Percentiles rank a stretch among this genome's conserved stretches.
Conservation (phyloP, 257 asterid species). For the Solanum rostratum region DNA sequence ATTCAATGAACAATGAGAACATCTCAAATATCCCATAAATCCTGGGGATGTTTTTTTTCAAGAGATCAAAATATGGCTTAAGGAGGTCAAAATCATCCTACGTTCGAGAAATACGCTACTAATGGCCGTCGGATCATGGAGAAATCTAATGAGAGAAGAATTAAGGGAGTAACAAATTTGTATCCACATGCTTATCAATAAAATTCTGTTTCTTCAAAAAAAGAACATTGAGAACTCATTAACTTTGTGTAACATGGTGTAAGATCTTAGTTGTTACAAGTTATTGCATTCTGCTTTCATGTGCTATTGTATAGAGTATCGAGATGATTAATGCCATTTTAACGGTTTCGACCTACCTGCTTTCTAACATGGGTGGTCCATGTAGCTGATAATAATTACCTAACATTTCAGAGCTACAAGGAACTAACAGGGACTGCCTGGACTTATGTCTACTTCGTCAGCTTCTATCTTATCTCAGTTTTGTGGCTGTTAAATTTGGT, state of each 20-base stretch:
- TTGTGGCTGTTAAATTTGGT: conserved; percentile 89
- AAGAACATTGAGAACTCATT: not conserved
- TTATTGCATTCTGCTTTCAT: not conserved
- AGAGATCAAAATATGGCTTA: too few relatives aligned
- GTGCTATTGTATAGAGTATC: not conserved
- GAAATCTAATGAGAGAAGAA: too few relatives aligned
- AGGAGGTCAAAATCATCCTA: too few relatives aligned
- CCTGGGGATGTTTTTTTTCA: too few relatives aligned
- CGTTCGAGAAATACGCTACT: too few relatives aligned
- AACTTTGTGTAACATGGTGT: not conserved
- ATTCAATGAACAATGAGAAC: not conserved
- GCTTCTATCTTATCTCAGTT: conserved; percentile 85
- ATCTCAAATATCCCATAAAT: too few relatives aligned
- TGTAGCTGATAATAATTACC: conserved; percentile 2
- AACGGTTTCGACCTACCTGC: not conserved
- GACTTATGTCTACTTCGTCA: conserved; percentile 73
- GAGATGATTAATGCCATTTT: not conserved
- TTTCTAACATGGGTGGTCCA: not conserved
- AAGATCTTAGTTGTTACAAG: not conserved
- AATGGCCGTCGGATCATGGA: too few relatives aligned
- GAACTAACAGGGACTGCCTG: conserved; percentile 72
- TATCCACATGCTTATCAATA: too few relatives aligned
- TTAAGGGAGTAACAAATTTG: too few relatives aligned
- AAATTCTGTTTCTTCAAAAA: too few relatives aligned
- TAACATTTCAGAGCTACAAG: conserved; percentile 76